Evolutionary conservation across 495 filamentous ascomycete genomes (phyloP).

Genomic region (Talaromyces thailandensis): DNA sequence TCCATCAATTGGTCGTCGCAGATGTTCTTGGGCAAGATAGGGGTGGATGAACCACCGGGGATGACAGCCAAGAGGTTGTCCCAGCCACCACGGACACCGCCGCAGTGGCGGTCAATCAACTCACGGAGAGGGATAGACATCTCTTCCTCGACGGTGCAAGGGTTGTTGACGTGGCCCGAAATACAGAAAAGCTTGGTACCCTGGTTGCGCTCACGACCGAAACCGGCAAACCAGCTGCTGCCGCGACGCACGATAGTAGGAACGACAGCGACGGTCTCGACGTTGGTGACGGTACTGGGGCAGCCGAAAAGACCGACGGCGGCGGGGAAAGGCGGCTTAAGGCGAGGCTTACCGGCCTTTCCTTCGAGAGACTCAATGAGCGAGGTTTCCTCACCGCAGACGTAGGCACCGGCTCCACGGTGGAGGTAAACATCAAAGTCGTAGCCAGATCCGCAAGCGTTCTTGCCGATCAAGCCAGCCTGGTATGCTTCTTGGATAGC

Average conservation of each 20-base stretch:
- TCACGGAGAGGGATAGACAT: constrained; percentile 94
- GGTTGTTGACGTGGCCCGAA: constrained; percentile 98
- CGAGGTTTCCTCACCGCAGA: constrained; percentile 96
- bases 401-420: constrained; percentile 93
- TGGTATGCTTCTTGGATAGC: constrained; percentile 97
- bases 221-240: constrained; percentile 81
- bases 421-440: constrained; percentile 97
- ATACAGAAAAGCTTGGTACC: constrained; percentile 99
- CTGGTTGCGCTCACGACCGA: constrained; percentile 89
- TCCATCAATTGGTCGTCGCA: constrained; percentile 98
- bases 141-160: constrained; percentile 94
- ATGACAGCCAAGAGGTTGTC: constrained; percentile 94
- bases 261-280: constrained; percentile 91
- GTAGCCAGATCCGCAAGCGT: constrained; percentile 92
- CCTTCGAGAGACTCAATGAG: constrained; percentile 97
- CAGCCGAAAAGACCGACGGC: constrained; percentile 96
- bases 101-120: constrained; percentile 95
- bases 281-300: constrained; percentile 95
- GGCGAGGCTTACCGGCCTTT: constrained; percentile 94
- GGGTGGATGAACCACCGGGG: constrained; percentile 92
- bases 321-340: constrained; percentile 97
- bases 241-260: constrained; percentile 94
- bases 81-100: constrained; percentile 93
- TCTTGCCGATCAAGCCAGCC: constrained; percentile 91
- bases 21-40: constrained; percentile 76